Evolutionary conservation across 225 moss, liverwort and hornwort species (phyloP), one percentile per base, ranked within the genome.

Genomic region (Pseudisothecium myosuroides): DNA sequence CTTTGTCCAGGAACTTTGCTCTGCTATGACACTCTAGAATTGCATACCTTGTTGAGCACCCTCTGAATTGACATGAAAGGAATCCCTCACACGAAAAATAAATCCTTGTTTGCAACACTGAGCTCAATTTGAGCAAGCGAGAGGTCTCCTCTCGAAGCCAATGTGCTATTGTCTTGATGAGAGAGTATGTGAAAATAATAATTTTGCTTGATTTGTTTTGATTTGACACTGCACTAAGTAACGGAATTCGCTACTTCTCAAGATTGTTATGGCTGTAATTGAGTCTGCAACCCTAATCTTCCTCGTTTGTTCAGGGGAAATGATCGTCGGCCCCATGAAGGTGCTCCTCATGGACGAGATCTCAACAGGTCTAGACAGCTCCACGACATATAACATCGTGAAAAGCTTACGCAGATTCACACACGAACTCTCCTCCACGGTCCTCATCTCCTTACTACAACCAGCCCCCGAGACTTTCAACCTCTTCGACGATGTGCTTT

Each of bases 341-440:
- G 94, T 92, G 81, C 81, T 96, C 58, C 93, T 96, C 87, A 96
- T 96, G 96, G 96, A 96, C 83, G 96, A 96, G 85, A 96, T 96
- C 26, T 96, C 96, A 65, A 96, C 94, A 71, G 96, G 96, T 74
- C 86, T 96, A 14, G 95, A 96, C 88, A 96, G 95, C 77, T 95
- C 95, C 22, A 96, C 96, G 34, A 96, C 96, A 7, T 95, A 87
- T 83, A 94, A 66, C 78, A 96, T 96, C 55, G 92, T 96, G 85
- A 95, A 80, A 12, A 92, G 86, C 90, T 82, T 96, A 39, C 88
- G 95, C 60, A 87, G 92, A 50, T 93, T 93, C 86, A 93, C 93
- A 13, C 93, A 85, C 34, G 83, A 90, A 47, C 86, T 96, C 75
- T 90, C 92, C 15, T 65, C 88, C 23, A 96, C 96, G 23, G 88